A percentile compares a stretch with the other conserved stretches of the same genome.
Conservation (phyloP, 2,329 filamentous ascomycete genomes). For the Nakataea oryzae region DNA sequence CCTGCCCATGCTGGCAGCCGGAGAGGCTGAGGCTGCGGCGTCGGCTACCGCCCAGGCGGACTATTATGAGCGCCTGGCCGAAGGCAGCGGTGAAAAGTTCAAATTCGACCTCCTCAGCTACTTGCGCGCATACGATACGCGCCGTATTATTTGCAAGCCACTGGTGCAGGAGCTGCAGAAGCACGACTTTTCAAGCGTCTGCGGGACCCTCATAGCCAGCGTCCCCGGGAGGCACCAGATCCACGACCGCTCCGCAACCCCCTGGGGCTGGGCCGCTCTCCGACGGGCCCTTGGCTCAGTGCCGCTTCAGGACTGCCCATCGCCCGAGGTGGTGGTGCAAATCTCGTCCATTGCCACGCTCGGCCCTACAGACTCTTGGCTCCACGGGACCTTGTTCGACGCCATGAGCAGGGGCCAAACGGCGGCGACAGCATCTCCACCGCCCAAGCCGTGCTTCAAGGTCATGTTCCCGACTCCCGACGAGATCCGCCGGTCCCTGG, state of each 20-base stretch:
- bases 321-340: slow-evolving; percentile 46
- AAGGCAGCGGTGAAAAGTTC: slow-evolving; percentile 60
- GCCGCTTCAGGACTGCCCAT: slow-evolving; percentile 26
- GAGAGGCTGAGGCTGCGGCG: neutral
- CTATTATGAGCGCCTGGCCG: slow-evolving; percentile 11
- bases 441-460: slow-evolving; percentile 40
- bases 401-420: slow-evolving; percentile 26
- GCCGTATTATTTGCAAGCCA: slow-evolving; percentile 37
- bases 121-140: slow-evolving; percentile 55
- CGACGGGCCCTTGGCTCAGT: slow-evolving; percentile 47
- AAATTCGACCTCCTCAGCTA: slow-evolving; percentile 68
- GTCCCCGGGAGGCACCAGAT: slow-evolving; percentile 58
- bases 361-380: slow-evolving; percentile 60
- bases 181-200: slow-evolving; percentile 62
- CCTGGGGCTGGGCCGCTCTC: slow-evolving; percentile 71
- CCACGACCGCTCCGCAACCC: slow-evolving; percentile 33
- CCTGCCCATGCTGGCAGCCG: slow-evolving; percentile 39
- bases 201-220: slow-evolving; percentile 66
- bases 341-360: slow-evolving; percentile 78
- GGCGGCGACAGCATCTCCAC: slow-evolving; percentile 7
- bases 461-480: slow-evolving; percentile 73
- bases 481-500: slow-evolving; percentile 65
- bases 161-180: slow-evolving; percentile 46
- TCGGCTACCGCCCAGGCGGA: neutral
- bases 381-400: slow-evolving; percentile 53